Conservation (phyloP, 179 eudicot species). For the Spinacia oleracea region DNA sequence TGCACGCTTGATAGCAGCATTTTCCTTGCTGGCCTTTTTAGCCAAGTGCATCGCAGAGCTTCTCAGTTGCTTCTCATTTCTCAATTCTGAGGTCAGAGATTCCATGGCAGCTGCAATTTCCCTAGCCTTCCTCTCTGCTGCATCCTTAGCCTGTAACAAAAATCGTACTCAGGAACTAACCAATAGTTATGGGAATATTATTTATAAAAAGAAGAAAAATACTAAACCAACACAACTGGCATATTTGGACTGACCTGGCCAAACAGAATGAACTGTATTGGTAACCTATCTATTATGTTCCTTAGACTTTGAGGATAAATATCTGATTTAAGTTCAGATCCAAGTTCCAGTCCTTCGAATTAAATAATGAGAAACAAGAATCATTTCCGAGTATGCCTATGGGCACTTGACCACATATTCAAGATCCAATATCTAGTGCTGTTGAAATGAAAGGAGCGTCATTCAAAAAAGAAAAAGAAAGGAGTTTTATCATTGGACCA, state of each 20-base stretch:
- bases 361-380: too few species aligned
- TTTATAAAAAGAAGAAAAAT: not conserved
- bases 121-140: constrained; percentile 63
- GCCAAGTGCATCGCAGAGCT: constrained; percentile 67
- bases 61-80: constrained; percentile 66
- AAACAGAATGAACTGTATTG: not conserved
- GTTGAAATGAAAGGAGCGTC: too few species aligned
- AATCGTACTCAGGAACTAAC: constrained; percentile 23
- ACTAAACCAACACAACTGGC: not conserved
- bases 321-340: not conserved
- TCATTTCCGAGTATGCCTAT: too few species aligned
- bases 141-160: constrained; percentile 74
- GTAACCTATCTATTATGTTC: not conserved
- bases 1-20: constrained; percentile 79
- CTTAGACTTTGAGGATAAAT: not conserved
- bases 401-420: too few species aligned
- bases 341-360: not conserved
- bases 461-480: too few species aligned
- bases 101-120: constrained; percentile 56
- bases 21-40: constrained; percentile 67
- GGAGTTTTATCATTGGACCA: too few species aligned
- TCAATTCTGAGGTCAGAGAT: constrained; percentile 61
- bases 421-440: too few species aligned
- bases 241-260: not conserved
- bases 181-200: not conserved